Base-by-base conservation (phyloP, 306 rosid genomes). In the Trifolium fragiferum region DNA sequence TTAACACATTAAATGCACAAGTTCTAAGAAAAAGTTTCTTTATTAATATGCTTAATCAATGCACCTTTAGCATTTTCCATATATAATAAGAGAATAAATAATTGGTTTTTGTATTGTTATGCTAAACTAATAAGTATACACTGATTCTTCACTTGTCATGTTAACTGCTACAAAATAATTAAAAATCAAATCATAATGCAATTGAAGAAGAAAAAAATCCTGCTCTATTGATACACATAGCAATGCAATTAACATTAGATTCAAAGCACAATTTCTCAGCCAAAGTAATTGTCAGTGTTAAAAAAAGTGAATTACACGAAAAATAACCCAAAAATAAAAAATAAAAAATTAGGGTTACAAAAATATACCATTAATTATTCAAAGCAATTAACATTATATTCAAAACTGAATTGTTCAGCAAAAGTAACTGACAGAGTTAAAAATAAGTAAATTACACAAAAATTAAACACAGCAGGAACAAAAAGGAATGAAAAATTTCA, bases 351-450 rank as follows among this genome's bases (percentile, higher is more conserved):
- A 54, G 74, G 77, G 75, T 49, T 55, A 9, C 33, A 10, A 21
- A 37, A 61, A 32, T 30, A 20, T 7, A 8, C 7, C 43, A 1
- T 32, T 61, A 20, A 43, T 12, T 43, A 11, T 43, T 43, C 33
- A 79, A 55, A 16, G 60, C 44, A 80, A 80, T 62, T 44, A 57
- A 23, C 53, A 21, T 77, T 55, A 53, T 53, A 41, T 68, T 63
- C 71, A 4, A 73, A 30, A 15, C 13, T 4, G 68, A 50, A 46
- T 46, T 69, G 69, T 65, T 27, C 58, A 47, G 16, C 27, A 18
- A 76, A 67, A 46, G 79, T 44, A 80, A 80, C 84, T 76, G 74
- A 72, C 72, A 82, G 73, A 43, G 73, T 59, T 49, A 30, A 64
- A 37, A 51, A 37, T 65, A 53, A 70, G 40, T 54, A 1, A 58